phyloP scores from a whole-genome alignment of 2,329 filamentous ascomycete genomes.

The Penicillium capsulatum region DNA sequence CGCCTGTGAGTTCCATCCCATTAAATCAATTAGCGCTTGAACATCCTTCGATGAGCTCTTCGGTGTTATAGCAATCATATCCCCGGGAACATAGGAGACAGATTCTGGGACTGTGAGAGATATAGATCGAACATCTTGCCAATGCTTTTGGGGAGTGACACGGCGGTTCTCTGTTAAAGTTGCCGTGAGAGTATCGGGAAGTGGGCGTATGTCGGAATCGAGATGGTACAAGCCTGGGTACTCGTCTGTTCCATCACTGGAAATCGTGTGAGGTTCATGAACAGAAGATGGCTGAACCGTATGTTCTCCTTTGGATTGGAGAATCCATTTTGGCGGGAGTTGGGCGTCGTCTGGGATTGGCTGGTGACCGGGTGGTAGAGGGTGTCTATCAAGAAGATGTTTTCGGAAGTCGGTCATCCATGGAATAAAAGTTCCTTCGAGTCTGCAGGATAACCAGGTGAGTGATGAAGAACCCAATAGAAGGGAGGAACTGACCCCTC shows the following conservation, averaged over 20 bases:
- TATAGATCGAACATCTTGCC: conserved; percentile 90
- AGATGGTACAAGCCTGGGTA: conserved; percentile 26
- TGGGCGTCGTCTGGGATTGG: conserved; percentile 71
- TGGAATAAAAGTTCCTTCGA: conserved; percentile 74
- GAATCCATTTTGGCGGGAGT: conserved; percentile 69
- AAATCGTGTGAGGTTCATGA: neutral
- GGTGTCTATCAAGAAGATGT: conserved; percentile 62
- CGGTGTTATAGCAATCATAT: conserved; percentile 76
- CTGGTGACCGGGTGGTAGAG: conserved; percentile 61
- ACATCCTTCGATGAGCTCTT: conserved; percentile 83
- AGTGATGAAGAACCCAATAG: neutral
- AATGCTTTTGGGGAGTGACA: conserved; percentile 71
- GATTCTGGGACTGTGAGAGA: conserved; percentile 50
- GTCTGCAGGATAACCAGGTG: conserved; percentile 45
- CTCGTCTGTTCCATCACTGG: conserved; percentile 12
- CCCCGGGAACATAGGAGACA: conserved; percentile 63
- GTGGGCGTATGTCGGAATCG: conserved; percentile 50
- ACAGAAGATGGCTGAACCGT: neutral
- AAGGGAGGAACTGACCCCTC: conserved; percentile 64
- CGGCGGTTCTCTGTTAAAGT: conserved; percentile 63
- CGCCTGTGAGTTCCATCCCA: conserved; percentile 72
- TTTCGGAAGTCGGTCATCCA: conserved; percentile 69
- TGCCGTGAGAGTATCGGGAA: conserved; percentile 56
- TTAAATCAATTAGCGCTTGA: conserved; percentile 69
- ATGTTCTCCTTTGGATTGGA: conserved; percentile 31